Base-by-base conservation (phyloP, 2,329 filamentous ascomycete genomes). In the Fusarium sp. region DNA sequence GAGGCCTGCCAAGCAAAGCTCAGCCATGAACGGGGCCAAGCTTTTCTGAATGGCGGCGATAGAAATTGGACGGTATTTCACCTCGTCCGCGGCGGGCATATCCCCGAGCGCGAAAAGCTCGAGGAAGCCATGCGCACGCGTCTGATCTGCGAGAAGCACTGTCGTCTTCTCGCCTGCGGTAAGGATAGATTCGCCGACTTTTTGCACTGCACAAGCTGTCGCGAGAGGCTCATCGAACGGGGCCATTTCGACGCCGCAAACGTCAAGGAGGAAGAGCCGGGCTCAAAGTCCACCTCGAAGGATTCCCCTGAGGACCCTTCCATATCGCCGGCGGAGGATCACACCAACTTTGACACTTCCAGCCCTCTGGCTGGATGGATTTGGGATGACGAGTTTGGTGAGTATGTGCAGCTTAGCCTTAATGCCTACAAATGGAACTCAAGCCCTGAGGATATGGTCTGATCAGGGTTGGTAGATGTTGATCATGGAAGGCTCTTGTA, bases 41-140 rank as follows among this genome's bases (percentile, higher is more conserved):
- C 19, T 13, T 63, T 46, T 15, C 22, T 48, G 10, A 6, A 48
- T 19, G 35, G 40, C 4, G 12, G 10, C 4, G 43, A 49, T 13
- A 42, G 48, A 38, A 25, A 55, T 22, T 64, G 60, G 59, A 15
- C 26, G 19, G 35, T 50, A 6, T 59, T 40, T 13, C 59, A 64
- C 22, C 40, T 64, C 2, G 41, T 55, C 34, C 60, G 59, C 19
- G 9, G 22, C 28, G 59, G 60, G 10, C 22, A 51, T 24, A 13
- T 64, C 1, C 19, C 48, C 1, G 22, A 15, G 7, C 48, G 60
- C 7, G 11, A 25, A 6, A 15, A 13, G 5, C 24, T 64, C 5
- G 59, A 59, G 12, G 11, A 42, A 9, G 8, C 35, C 2, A 59
- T 64, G 31, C 44, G 54, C n/a, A 10, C 35, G 9, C 59, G 60